A percentile compares a stretch with the other conserved stretches of the same genome.
phyloP scores from a whole-genome alignment of 2,329 filamentous ascomycete species.

The Cadophora malorum region DNA sequence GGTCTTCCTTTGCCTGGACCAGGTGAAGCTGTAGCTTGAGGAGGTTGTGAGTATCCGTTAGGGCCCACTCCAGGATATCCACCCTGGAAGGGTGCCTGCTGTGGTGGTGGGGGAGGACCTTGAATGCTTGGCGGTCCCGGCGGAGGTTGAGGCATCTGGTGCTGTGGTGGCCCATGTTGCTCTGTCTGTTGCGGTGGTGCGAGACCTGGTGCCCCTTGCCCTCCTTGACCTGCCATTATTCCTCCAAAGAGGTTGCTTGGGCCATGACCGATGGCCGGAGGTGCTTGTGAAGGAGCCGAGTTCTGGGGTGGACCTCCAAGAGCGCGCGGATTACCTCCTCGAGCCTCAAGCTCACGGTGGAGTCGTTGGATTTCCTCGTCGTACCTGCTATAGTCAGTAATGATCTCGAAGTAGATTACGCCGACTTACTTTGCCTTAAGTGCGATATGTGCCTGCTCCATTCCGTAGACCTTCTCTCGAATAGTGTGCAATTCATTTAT shows the following conservation, averaged over 20 bases:
- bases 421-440: slow-evolving; percentile 85
- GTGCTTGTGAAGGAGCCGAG: slow-evolving; percentile 80
- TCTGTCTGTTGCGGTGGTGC: slow-evolving; percentile 71
- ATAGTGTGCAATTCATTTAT: slow-evolving; percentile 96
- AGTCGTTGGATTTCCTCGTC: slow-evolving; percentile 89
- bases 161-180: slow-evolving; percentile 59
- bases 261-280: slow-evolving; percentile 85
- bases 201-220: slow-evolving; percentile 83
- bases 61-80: slow-evolving; percentile 60
- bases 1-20: slow-evolving; percentile 76
- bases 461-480: slow-evolving; percentile 87
- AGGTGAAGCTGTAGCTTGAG: slow-evolving; percentile 84
- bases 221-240: slow-evolving; percentile 89
- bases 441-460: slow-evolving; percentile 87
- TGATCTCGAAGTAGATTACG: background rate
- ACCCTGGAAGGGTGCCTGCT: slow-evolving; percentile 71
- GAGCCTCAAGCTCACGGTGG: slow-evolving; percentile 83
- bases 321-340: slow-evolving; percentile 67
- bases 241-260: slow-evolving; percentile 90
- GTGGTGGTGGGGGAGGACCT: slow-evolving; percentile 60
- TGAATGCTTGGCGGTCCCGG: slow-evolving; percentile 56
- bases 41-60: slow-evolving; percentile 81
- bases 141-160: slow-evolving; percentile 71
- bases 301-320: slow-evolving; percentile 77
- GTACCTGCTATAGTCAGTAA: slow-evolving; percentile 65